A percentile compares a stretch with the other conserved stretches of the same genome.
Conservation (phyloP, 495 filamentous ascomycete genomes). For the Aspergillus wentii region DNA sequence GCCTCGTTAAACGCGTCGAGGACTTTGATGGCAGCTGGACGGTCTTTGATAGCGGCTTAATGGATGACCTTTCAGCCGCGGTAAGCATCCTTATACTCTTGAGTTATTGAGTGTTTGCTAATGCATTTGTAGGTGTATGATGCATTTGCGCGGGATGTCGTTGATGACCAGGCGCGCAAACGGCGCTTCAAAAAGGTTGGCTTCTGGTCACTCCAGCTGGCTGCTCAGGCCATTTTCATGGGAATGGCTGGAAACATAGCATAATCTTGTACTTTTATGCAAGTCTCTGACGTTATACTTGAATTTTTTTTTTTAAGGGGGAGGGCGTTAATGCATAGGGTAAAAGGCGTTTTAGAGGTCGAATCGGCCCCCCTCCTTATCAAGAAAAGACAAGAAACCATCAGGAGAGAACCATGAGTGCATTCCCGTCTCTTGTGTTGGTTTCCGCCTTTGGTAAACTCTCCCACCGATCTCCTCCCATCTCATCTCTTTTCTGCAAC, state of each 20-base stretch:
- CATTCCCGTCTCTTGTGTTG: too few species aligned
- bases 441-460: too few species aligned
- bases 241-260: constrained; percentile 87
- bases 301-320: too few species aligned
- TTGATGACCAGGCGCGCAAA: constrained; percentile 77
- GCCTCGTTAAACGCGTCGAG: constrained; percentile 76
- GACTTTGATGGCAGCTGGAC: constrained; percentile 98
- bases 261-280: constrained; percentile 24
- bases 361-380: too few species aligned
- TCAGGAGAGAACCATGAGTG: too few species aligned
- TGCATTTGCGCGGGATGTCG: constrained; percentile 84
- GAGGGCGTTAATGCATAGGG: too few species aligned
- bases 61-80: constrained; percentile 93
- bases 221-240: constrained; percentile 91
- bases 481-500: too few species aligned
- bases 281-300: too few species aligned
- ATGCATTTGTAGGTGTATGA: constrained; percentile 61
- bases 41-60: constrained; percentile 85
- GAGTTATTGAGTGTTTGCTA: constrained; percentile 7
- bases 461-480: too few species aligned
- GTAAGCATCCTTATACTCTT: constrained; percentile 31
- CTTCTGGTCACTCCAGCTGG: constrained; percentile 87
- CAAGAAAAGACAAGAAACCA: too few species aligned
- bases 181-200: constrained; percentile 93
- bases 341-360: too few species aligned